Percentiles rank a stretch among this genome's conserved stretches.
phyloP scores from a whole-genome alignment of 345 rosid species.

The Eucalyptus pauciflora region DNA sequence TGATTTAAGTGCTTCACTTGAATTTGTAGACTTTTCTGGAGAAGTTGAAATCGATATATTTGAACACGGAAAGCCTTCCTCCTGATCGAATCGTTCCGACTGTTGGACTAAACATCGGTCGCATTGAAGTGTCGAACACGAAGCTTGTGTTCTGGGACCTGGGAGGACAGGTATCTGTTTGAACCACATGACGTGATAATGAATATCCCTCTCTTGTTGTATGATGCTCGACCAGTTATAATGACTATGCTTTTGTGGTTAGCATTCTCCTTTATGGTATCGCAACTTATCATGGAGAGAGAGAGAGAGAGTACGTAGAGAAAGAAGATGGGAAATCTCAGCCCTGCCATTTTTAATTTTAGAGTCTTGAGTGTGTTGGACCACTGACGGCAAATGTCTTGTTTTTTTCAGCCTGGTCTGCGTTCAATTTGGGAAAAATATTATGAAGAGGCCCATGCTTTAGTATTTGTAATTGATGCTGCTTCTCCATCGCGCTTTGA shows the following conservation, averaged over 20 bases:
- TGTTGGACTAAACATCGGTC: constrained; percentile 95
- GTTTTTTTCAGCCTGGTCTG: constrained; percentile 63
- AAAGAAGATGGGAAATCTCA: neutral
- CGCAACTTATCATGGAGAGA: neutral
- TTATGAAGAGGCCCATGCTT: constrained; percentile 97
- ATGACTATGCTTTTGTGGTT: neutral
- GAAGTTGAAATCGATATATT: constrained; percentile 77
- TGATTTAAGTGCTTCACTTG: neutral
- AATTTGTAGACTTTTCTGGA: constrained; percentile 73
- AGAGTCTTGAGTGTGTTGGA: neutral
- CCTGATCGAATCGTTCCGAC: constrained; percentile 99
- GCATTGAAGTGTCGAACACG: constrained; percentile 65
- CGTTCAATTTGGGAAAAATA: constrained; percentile 99
- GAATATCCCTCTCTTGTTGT: neutral
- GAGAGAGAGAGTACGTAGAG: neutral
- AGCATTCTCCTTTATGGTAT: neutral
- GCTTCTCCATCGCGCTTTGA: constrained; percentile 90
- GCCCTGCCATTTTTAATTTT: neutral
- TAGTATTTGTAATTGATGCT: constrained; percentile 86
- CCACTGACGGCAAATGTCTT: neutral
- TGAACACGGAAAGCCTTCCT: constrained; percentile 82
- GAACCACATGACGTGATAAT: neutral
- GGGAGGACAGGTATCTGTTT: constrained; percentile 80
- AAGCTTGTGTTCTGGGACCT: constrained; percentile 97
- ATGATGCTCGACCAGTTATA: neutral